Evolutionary conservation across 108 stramenopile species (phyloP), one percentile per base, ranked within the genome.

Genomic region (Nannochloropsis gaditana): DNA sequence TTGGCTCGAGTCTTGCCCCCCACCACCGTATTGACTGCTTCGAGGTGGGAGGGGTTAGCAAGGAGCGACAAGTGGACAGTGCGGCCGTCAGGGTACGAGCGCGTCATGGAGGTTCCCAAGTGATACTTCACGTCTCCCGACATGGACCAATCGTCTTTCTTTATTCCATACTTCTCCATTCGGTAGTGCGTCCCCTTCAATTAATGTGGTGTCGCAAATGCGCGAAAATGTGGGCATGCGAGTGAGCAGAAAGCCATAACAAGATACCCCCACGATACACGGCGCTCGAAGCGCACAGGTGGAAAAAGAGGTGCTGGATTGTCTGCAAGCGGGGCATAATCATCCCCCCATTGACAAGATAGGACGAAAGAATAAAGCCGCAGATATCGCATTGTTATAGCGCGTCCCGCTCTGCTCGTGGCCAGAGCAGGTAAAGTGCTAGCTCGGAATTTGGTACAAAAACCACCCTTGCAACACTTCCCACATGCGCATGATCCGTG

Each of bases 111-210:
- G 45, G 97, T 98, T 85, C 99, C 99, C 81, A 99, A 92, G 90
- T 99, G 99, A 89, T 99, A 99, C 95, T 98, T 99, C 88, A 99
- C 99, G 92, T 99, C 99, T 5, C 97, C 96, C 31, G 93, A 88
- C 85, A 93, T 93, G 11, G 93, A 93, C 94, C 95, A 97, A 80
- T 93, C 94, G 80, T 92, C 90, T 86, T 89, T 86, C 84, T 83
- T 90, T 83, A 94, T 93, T 87, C 89, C 89, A 84, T 96, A 91
- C 19, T 94, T 89, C 47, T 95, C 93, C 43, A 94, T 84, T 47
- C 95, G 90, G 91, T 96, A 96, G 88, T 97, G 94, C 21, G 96
- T 96, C 83, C 97, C 99, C 92, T 87, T 15, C 11, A 21, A 41
- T 41, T 41, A 21, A 21, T 9, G 45, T 9, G 42, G 6, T 45